Conservation (phyloP, 129 eudicot genomes). For the Flaveria linearis region DNA sequence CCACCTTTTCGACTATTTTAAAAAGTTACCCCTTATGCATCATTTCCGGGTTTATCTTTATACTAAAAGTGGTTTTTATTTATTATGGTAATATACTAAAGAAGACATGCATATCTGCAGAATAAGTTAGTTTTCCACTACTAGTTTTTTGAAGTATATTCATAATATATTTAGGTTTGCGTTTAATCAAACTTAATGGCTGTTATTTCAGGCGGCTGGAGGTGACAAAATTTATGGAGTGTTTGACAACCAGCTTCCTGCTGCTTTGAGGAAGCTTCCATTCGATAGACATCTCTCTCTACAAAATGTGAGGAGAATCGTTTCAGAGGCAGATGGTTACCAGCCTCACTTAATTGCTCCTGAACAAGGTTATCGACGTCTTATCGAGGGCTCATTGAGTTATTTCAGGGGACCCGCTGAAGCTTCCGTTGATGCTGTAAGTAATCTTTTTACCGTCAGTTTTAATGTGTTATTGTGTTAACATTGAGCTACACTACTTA, state of each 20-base stretch:
- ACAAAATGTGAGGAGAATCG: conserved; percentile 59
- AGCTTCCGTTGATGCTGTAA: conserved; percentile 69
- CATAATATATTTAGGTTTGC: background rate
- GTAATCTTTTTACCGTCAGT: conserved; percentile 22
- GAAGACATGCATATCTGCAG: background rate
- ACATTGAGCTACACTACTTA: conserved; percentile 9
- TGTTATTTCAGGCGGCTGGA: conserved; percentile 53
- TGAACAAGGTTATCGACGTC: conserved; percentile 69
- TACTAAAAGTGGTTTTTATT: background rate
- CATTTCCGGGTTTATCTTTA: background rate
- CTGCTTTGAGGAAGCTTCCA: conserved; percentile 64
- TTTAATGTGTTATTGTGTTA: background rate
- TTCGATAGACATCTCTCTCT: conserved; percentile 67
- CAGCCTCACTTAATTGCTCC: conserved; percentile 77
- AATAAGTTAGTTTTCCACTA: background rate
- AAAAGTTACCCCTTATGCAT: background rate
- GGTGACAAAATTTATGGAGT: conserved; percentile 63
- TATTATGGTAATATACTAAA: background rate
- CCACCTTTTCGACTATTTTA: background rate
- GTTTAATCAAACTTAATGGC: conserved; percentile 3
- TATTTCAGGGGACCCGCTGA: conserved; percentile 70
- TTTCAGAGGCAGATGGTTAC: conserved; percentile 70
- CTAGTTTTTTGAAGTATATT: background rate
- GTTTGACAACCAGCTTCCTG: conserved; percentile 71
- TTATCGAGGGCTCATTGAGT: conserved; percentile 54